Evolutionary conservation across 2,329 filamentous ascomycete species (phyloP).

Genomic region (Fusarium sulawesiense): DNA sequence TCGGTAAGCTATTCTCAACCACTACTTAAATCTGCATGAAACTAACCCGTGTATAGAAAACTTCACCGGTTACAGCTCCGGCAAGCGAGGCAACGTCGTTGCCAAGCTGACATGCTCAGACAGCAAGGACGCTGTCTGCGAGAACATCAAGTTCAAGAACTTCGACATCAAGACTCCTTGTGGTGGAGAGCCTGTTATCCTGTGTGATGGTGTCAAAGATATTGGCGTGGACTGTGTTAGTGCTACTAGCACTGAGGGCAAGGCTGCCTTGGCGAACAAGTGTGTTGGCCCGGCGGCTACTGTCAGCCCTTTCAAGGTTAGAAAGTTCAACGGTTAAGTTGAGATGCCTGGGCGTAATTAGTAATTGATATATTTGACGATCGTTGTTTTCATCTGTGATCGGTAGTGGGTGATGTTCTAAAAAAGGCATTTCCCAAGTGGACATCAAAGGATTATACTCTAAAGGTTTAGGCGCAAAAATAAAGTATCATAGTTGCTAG

Average conservation of each 20-base stretch:
- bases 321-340: slow-evolving; percentile 17
- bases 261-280: slow-evolving; percentile 13
- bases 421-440: too few relatives aligned
- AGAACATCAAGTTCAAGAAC: slow-evolving; percentile 64
- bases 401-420: too few relatives aligned
- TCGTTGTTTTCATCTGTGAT: too few relatives aligned
- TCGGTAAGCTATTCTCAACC: too few relatives aligned
- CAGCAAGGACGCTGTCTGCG: slow-evolving; percentile 64
- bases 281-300: slow-evolving; percentile 13
- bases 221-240: slow-evolving; percentile 34
- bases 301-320: slow-evolving; percentile 31
- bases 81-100: slow-evolving; percentile 65
- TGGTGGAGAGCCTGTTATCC: slow-evolving; percentile 19
- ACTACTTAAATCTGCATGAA: too few relatives aligned
- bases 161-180: slow-evolving; percentile 57
- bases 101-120: slow-evolving; percentile 67
- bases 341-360: neutral
- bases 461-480: too few relatives aligned
- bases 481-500: too few relatives aligned
- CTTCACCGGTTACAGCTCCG: slow-evolving; percentile 66
- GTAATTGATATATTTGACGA: neutral
- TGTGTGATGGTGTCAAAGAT: slow-evolving; percentile 34
- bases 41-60: slow-evolving; percentile 54
- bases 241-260: neutral
- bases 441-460: too few relatives aligned